Evolutionary conservation across 1,284 basidiomycete species (phyloP).

Genomic region (Bjerkandera adusta): DNA sequence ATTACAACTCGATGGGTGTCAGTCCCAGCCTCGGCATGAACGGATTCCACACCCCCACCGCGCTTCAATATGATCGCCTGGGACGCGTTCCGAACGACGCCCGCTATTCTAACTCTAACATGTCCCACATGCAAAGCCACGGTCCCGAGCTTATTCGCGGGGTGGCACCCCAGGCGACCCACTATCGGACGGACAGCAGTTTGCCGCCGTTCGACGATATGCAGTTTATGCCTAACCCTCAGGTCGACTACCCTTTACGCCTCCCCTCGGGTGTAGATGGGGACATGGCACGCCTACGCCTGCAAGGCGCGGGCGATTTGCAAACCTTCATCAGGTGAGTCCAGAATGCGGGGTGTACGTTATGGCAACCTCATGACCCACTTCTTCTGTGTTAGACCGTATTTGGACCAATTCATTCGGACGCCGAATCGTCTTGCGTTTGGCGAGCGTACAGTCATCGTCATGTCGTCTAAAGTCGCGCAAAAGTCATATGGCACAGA

Average conservation of each 20-base stretch:
- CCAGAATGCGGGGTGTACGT: constrained; percentile 11
- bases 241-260: constrained; percentile 52
- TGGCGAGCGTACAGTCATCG: constrained; percentile 91
- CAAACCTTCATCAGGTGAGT: constrained; percentile 77
- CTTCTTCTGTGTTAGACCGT: constrained; percentile 51
- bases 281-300: constrained; percentile 61
- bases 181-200: constrained; percentile 49
- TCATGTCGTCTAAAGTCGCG: constrained; percentile 95
- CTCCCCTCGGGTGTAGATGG: constrained; percentile 57
- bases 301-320: constrained; percentile 66
- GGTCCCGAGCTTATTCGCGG: constrained; percentile 56
- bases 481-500: constrained; percentile 98
- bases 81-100: constrained; percentile 43
- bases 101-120: constrained; percentile 28
- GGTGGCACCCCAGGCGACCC: constrained; percentile 67
- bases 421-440: constrained; percentile 85
- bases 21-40: constrained; percentile 44
- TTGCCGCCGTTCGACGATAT: constrained; percentile 54
- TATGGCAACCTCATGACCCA: constrained; percentile 10
- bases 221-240: constrained; percentile 52
- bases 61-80: constrained; percentile 54
- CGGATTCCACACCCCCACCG: constrained; percentile 33
- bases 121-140: constrained; percentile 37
- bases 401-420: constrained; percentile 81
- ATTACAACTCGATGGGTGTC: constrained; percentile 50